Base-by-base conservation (phyloP, 2,329 filamentous ascomycete species). In the Cordyceps tenuipes region DNA sequence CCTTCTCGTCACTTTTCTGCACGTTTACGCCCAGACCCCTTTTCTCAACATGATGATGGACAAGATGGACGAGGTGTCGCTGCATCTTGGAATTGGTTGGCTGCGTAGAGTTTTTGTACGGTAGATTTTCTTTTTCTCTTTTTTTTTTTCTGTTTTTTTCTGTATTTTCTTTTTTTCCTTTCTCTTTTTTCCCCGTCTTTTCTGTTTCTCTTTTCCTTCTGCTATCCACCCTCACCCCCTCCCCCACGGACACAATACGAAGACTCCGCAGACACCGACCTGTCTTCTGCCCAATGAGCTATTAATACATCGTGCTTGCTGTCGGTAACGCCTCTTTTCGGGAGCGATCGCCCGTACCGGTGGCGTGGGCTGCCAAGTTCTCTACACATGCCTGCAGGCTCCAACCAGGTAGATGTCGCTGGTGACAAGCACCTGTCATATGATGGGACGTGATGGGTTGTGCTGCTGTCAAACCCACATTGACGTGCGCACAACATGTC, bases 391-490 rank as follows among this genome's bases (percentile, higher is more conserved):
- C n/a, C n/a, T n/a, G n/a, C n/a, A n/a, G n/a, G n/a, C n/a, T n/a
- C 26, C 26, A 29, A 29, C 26, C 26, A 29, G 6, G 26, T 29
- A 29, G 26, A 23, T 41, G 49, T 52, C 49, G 26, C n/a, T 21
- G 50, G 26, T 31, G 23, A 13, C 17, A 19, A 7, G 17, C 12
- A 23, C 43, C 43, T 23, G 21, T 43, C 39, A 23, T 39, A 31
- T 15, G 13, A 57, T 39, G 51, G 34, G 36, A 3, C 2, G 26
- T 29, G 26, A 29, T 29, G 26, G 26, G 9, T 53, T 9, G 19
- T 56, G 29, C 43, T n/a, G 53, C 53, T 56, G 34, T 34, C 54
- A 57, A 57, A 29, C 19, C 53, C 53, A 56, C 53, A 56, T 47
- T 48, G 6, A 36, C n/a, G 39, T 19, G 54, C 19, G 31, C 46